Base-by-base conservation (phyloP, 306 rosid species). In the Fragaria iinumae region DNA sequence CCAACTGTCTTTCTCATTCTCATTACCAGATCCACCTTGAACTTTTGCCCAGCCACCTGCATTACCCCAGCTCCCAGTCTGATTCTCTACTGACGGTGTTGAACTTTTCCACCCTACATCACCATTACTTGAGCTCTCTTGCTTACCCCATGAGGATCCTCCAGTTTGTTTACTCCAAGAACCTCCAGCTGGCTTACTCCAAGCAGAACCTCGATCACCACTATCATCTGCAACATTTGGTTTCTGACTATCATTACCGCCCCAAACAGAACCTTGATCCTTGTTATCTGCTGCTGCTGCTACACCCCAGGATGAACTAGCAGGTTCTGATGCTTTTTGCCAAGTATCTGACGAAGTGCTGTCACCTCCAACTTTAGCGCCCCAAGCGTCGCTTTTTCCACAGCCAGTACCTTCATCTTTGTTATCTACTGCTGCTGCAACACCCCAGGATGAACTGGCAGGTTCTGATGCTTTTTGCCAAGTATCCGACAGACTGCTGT, bases 301-400 rank as follows among this genome's bases (percentile, higher is more conserved):
- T 43, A 88, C 81, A 77, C 92, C 97, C 99, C 98, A 95, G 68
- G 97, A 74, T 0, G 88, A 82, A 55, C 80, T 69, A 56, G 65
- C 62, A 57, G 83, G 79, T 69, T 29, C 82, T 57, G 16, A 59
- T 18, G 85, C 71, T 78, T 85, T 87, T 29, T 76, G 76, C 89
- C 80, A 73, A 34, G 39, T 71, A 65, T 64, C 75, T 44, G 89
- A 81, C 34, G 72, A 76, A 81, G 73, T 45, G 52, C 67, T 78
- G 65, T 68, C 81, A 25, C 77, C 73, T 62, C 79, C 80, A 48
- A 43, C 73, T 79, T 86, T 84, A 29, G 36, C 79, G 27, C 77
- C 85, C 81, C 87, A 78, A 44, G 84, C 63, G 57, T 85, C 79
- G 67, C 82, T 76, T 78, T 75, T 80, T 25, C 88, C 91, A 90